These are phyloP conservation scores for Leccinum uliginosum DNA, from an alignment of 768 basidiomycete genomes.

Conservation along the genomic window DNA sequence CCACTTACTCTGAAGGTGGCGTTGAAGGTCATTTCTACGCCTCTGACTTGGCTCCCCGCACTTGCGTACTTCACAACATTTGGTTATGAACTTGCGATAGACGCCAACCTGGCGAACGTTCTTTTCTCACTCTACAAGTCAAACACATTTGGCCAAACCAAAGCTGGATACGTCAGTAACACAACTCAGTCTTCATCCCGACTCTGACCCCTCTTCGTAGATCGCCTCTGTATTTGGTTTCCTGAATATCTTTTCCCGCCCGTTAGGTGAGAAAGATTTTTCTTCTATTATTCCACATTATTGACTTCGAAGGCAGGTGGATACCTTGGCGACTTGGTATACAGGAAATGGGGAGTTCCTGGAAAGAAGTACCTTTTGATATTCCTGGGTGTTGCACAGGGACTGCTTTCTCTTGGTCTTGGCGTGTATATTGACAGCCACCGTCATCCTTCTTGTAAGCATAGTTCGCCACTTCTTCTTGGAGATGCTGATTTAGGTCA, in stretches of 20 bases:
- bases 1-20: conserved; percentile 35
- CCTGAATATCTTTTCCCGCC: conserved; percentile 48
- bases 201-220: conserved; percentile 8
- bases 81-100: conserved; percentile 54
- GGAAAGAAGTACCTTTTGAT: conserved; percentile 49
- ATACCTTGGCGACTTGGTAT: conserved; percentile 43
- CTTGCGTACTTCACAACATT: conserved; percentile 53
- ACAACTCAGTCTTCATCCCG: conserved; percentile 15
- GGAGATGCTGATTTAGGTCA: background rate
- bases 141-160: conserved; percentile 40
- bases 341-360: conserved; percentile 36
- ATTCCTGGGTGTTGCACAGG: conserved; percentile 41
- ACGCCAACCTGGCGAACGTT: conserved; percentile 47
- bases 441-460: conserved; percentile 17
- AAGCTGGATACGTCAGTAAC: conserved; percentile 48
- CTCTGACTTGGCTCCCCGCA: conserved; percentile 52
- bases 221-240: conserved; percentile 38
- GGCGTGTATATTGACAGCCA: conserved; percentile 40
- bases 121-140: conserved; percentile 38
- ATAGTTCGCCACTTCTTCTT: background rate
- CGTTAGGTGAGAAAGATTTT: conserved; percentile 27
- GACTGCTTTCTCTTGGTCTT: conserved; percentile 38
- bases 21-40: conserved; percentile 33
- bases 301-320: conserved; percentile 29
- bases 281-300: background rate